A percentile compares a stretch with the other conserved stretches of the same genome.
These are phyloP conservation scores for Tetrapisispora nanseiensis DNA, from an alignment of 805 yeast genomes.

Conservation along the genomic window DNA sequence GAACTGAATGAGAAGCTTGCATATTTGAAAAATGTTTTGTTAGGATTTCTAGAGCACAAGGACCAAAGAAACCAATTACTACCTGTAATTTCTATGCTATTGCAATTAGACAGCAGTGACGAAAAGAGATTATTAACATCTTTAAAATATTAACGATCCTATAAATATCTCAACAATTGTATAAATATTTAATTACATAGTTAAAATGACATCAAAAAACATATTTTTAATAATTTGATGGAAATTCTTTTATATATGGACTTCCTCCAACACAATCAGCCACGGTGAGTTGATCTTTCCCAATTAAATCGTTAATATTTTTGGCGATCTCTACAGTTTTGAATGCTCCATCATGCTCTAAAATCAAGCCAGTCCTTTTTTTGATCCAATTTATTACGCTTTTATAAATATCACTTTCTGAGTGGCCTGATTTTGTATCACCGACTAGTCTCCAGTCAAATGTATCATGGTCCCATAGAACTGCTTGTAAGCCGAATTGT, in stretches of 20 bases:
- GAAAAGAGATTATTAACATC: slow-evolving; percentile 62
- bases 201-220: no score
- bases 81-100: slow-evolving; percentile 73
- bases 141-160: slow-evolving; percentile 15
- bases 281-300: slow-evolving; percentile 58
- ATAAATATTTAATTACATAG: no score
- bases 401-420: slow-evolving; percentile 41
- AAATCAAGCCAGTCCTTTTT: slow-evolving; percentile 50
- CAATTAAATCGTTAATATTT: slow-evolving; percentile 46
- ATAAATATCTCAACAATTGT: no score
- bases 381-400: slow-evolving; percentile 50
- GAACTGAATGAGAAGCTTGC: slow-evolving; percentile 46
- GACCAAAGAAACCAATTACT: slow-evolving; percentile 82
- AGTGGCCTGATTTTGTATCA: slow-evolving; percentile 31
- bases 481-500: slow-evolving; percentile 80
- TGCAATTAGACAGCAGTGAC: slow-evolving; percentile 60
- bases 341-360: slow-evolving; percentile 74
- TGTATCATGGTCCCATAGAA: slow-evolving; percentile 85
- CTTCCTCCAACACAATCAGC: slow-evolving; percentile 65
- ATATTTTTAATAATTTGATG: not conserved
- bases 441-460: slow-evolving; percentile 77
- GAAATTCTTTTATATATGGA: not conserved
- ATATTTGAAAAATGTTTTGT: slow-evolving; percentile 78
- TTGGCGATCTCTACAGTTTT: slow-evolving; percentile 63
- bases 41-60: slow-evolving; percentile 83